Evolutionary conservation across 2,329 filamentous ascomycete species (phyloP).

Genomic region (Periconia sp.): DNA sequence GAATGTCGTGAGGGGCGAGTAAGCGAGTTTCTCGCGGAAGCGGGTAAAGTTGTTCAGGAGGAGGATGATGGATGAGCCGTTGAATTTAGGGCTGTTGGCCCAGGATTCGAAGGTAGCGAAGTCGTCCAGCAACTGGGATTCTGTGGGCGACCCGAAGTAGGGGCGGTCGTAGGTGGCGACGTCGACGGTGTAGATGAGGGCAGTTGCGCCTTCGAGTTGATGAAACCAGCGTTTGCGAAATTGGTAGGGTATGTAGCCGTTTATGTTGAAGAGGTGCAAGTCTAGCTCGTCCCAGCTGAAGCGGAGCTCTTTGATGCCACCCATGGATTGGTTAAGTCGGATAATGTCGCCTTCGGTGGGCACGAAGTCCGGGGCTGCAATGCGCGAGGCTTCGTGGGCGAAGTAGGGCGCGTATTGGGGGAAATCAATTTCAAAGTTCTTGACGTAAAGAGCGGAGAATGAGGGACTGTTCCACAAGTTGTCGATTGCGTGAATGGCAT

Average conservation of each 20-base stretch:
- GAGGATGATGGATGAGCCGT: constrained; percentile 35
- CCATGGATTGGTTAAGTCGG: constrained; percentile 34
- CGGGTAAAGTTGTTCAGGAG: constrained; percentile 45
- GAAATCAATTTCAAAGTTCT: constrained; percentile 46
- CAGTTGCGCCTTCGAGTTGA: constrained; percentile 40
- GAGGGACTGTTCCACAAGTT: constrained; percentile 36
- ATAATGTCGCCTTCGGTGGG: constrained; percentile 43
- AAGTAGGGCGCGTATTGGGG: constrained; percentile 44
- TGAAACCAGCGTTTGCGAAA: constrained; percentile 45
- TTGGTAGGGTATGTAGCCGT: constrained; percentile 34
- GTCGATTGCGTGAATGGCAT: constrained; percentile 32
- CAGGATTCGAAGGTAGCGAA: constrained; percentile 38
- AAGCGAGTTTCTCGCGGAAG: constrained; percentile 37
- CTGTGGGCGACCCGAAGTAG: constrained; percentile 28
- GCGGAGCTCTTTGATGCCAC: constrained; percentile 42
- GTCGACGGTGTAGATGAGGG: constrained; percentile 41
- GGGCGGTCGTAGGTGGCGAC: constrained; percentile 41
- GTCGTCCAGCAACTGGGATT: constrained; percentile 38
- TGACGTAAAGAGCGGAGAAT: constrained; percentile 40
- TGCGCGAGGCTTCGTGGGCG: constrained; percentile 33
- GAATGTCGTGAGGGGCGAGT: constrained; percentile 34
- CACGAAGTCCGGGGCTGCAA: constrained; percentile 34
- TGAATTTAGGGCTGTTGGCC: constrained; percentile 36
- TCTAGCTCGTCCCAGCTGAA: constrained; percentile 44
- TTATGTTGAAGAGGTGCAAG: constrained; percentile 45